Evolutionary conservation across 331 rosid species (phyloP).

Genomic region (Saraca asoca): DNA sequence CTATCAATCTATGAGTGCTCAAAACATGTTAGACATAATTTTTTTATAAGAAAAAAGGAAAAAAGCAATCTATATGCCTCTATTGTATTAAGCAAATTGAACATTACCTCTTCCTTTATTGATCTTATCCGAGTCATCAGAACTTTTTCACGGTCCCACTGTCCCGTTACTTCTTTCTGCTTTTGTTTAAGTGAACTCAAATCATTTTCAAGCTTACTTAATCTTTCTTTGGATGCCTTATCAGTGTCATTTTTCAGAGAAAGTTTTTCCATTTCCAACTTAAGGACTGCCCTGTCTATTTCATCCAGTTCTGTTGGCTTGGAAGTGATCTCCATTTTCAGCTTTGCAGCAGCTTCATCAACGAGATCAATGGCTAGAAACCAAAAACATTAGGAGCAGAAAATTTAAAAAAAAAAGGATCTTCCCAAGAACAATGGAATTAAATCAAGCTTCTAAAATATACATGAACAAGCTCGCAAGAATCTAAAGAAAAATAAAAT

Average conservation of each 20-base stretch:
- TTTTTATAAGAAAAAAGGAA: not conserved
- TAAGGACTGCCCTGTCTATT: slow-evolving; percentile 80
- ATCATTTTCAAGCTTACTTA: slow-evolving; percentile 74
- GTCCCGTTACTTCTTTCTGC: slow-evolving; percentile 69
- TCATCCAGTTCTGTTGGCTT: slow-evolving; percentile 96
- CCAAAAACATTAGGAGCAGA: slow-evolving; percentile 12
- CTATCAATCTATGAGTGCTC: slow-evolving; percentile 70
- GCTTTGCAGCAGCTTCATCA: slow-evolving; percentile 95
- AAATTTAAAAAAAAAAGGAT: slow-evolving; percentile 8
- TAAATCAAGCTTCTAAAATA: slow-evolving; percentile 5
- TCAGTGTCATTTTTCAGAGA: slow-evolving; percentile 87
- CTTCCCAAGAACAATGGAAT: too few species aligned
- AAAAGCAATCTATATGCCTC: too few species aligned
- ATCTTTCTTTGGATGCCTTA: slow-evolving; percentile 84
- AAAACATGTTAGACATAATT: slow-evolving; percentile 16
- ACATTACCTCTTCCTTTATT: slow-evolving; percentile 83
- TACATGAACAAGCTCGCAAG: not conserved
- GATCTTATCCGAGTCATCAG: slow-evolving; percentile 83
- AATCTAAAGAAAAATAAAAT: not conserved
- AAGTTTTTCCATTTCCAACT: slow-evolving; percentile 96
- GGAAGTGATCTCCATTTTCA: slow-evolving; percentile 96
- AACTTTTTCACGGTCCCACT: slow-evolving; percentile 76
- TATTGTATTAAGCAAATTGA: slow-evolving; percentile 18
- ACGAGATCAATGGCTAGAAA: slow-evolving; percentile 94
- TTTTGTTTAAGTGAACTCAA: slow-evolving; percentile 67